Evolutionary conservation across 2,329 filamentous ascomycete species (phyloP).

Genomic region (Aspergillus caelatus): DNA sequence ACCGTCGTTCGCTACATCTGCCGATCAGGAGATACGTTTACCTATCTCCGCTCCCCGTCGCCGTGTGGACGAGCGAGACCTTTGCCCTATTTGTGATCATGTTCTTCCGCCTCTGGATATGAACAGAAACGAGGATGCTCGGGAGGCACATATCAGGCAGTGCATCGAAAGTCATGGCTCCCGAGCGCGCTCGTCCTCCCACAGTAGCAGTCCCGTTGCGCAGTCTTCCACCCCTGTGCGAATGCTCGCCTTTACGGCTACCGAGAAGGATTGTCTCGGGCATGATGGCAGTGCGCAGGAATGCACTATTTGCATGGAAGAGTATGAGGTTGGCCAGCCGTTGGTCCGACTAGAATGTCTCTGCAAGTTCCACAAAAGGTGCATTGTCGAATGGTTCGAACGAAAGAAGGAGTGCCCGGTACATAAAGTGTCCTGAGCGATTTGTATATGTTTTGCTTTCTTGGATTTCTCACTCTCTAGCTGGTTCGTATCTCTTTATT

Average conservation of each 20-base stretch:
- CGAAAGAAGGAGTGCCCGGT: constrained; percentile 63
- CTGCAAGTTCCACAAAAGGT: constrained; percentile 65
- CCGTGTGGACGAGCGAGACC: constrained; percentile 45
- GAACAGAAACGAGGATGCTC: constrained; percentile 42
- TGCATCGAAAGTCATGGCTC: constrained; percentile 46
- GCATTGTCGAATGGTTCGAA: constrained; percentile 64
- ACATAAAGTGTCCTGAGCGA: constrained; percentile 50
- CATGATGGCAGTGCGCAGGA: constrained; percentile 57
- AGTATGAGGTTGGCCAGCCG: constrained; percentile 62
- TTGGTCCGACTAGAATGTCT: constrained; percentile 64
- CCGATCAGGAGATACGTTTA: not conserved
- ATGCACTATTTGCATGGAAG: constrained; percentile 67
- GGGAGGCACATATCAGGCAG: constrained; percentile 49
- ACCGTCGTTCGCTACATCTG: constrained; percentile 7
- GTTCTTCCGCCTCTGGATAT: constrained; percentile 41
- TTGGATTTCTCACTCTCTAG: constrained; percentile 2
- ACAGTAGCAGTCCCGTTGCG: constrained; percentile 22
- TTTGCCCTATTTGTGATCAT: constrained; percentile 51
- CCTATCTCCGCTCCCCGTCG: constrained; percentile 19
- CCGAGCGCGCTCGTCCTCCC: constrained; percentile 22
- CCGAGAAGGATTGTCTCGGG: constrained; percentile 65
- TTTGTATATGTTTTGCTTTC: not conserved
- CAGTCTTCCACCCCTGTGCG: constrained; percentile 31
- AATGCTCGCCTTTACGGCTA: constrained; percentile 57
- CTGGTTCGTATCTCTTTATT: not conserved